Evolutionary conservation across 2,329 filamentous ascomycete genomes (phyloP).

Genomic region (Paramyrothecium sp.): DNA sequence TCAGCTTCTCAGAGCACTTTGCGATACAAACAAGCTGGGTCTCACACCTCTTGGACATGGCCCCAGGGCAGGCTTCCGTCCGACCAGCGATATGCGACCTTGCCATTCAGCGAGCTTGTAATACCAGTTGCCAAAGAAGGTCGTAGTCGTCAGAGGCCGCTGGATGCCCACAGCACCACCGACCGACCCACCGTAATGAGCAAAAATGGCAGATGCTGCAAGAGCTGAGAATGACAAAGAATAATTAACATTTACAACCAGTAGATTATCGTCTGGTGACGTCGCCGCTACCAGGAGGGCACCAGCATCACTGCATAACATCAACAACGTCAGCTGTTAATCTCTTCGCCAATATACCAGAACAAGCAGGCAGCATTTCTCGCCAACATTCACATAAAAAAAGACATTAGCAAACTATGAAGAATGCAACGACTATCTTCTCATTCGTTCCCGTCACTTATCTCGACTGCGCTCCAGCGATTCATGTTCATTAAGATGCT

Average conservation of each 20-base stretch:
- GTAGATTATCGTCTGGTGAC: constrained; percentile 30
- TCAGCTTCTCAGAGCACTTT: constrained; percentile 35
- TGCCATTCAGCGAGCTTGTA: constrained; percentile 44
- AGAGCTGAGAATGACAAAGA: constrained; percentile 39
- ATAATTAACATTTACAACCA: constrained; percentile 40
- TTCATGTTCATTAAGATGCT: too few relatives aligned
- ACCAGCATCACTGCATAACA: constrained; percentile 31
- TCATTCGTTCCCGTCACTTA: too few relatives aligned
- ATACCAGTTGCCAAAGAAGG: constrained; percentile 39
- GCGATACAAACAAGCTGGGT: constrained; percentile 44
- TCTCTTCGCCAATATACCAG: too few relatives aligned
- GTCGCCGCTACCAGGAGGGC: constrained; percentile 41
- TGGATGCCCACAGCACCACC: constrained; percentile 32
- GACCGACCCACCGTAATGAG: constrained; percentile 37
- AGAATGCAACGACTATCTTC: too few relatives aligned
- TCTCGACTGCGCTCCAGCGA: too few relatives aligned
- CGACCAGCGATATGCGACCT: constrained; percentile 39
- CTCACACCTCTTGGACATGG: constrained; percentile 27
- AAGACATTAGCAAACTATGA: too few relatives aligned
- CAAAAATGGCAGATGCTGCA: constrained; percentile 37
- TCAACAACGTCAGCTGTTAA: neutral
- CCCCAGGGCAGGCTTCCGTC: constrained; percentile 30
- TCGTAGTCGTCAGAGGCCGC: constrained; percentile 37
- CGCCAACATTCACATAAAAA: too few relatives aligned
- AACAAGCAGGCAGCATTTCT: constrained; percentile 30